Evolutionary conservation across 2,329 filamentous ascomycete genomes (phyloP), one percentile per base, ranked within the genome.

Genomic region (Aspergillus versicolor): DNA sequence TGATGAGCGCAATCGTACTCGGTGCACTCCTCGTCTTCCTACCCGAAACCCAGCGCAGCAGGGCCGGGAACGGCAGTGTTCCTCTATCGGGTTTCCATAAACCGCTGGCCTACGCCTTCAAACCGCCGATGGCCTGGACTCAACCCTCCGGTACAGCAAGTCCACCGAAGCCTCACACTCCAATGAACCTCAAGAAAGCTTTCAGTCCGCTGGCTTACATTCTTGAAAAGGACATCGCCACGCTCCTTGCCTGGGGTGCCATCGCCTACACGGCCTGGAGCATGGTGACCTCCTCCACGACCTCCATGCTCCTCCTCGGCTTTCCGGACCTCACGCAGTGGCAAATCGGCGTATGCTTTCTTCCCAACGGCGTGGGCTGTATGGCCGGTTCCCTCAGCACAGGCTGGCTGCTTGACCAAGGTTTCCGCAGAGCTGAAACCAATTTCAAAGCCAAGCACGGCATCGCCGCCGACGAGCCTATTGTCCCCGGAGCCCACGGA

Each of bases 261-360:
- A 70, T 78, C 5, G 71, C 78, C 1, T 82, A 81, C 60, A 73
- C 78, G 0, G 71, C 79, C 12, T 81, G 78, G 78, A 78, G 72
- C 21, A 81, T 81, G 78, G 73, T 81, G 5, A 79, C 76, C 2
- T 75, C 77, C 2, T 77, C 70, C 12, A 81, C 78, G 1, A 73
- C 76, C 0, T 65, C 81, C 53, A 67, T 76, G 59, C 60, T 67
- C 0, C 66, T 63, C 7, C 80, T 78, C 49, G 54, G 67, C 6
- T 45, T 63, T 8, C 54, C 57, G 5, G 53, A 27, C 40, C 68
- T 81, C 46, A 76, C 69, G 37, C 68, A 73, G 4, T 54, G 77
- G 17, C 60, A 76, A 54, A 63, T 79, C 24, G 78, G 77, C 3
- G 60, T 79, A 2, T 71, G 67, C 7, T 79, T 77, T 58, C 62